A percentile compares a stretch with the other conserved stretches of the same genome.
phyloP scores from a whole-genome alignment of 1,139 yeast genomes.

The Hemisphaericaspora xylanilytica region DNA sequence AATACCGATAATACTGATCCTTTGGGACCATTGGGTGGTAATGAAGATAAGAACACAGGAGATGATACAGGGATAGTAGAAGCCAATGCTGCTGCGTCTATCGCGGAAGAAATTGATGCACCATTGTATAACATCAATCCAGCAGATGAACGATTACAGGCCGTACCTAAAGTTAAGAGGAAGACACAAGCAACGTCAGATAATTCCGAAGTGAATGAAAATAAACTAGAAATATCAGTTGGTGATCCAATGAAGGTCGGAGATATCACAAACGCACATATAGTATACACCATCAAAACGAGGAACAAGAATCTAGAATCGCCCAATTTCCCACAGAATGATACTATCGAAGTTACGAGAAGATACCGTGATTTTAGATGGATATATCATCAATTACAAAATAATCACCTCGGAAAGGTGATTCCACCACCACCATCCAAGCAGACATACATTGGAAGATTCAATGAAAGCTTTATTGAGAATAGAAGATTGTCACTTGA shows the following conservation, averaged over 20 bases:
- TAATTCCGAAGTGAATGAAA: conserved; percentile 7
- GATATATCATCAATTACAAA: conserved; percentile 85
- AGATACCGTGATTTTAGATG: conserved; percentile 82
- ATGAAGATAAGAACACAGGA: conserved; percentile 12
- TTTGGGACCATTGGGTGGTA: conserved; percentile 44
- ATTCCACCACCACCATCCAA: conserved; percentile 98
- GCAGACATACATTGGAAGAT: conserved; percentile 81
- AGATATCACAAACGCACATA: conserved; percentile 84
- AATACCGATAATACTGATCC: conserved; percentile 19
- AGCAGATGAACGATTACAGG: conserved; percentile 1
- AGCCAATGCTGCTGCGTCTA: conserved; percentile 20
- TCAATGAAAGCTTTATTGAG: conserved; percentile 85
- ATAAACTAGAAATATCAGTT: conserved; percentile 62
- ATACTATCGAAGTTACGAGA: conserved; percentile 57
- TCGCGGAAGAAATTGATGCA: conserved; percentile 43
- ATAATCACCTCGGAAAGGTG: conserved; percentile 83
- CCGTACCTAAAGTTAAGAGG: conserved; percentile 7
- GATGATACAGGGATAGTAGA: conserved; percentile 6
- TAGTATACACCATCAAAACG: conserved; percentile 78
- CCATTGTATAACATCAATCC: conserved; percentile 46
- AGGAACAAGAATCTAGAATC: conserved; percentile 34
- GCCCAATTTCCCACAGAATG: conserved; percentile 25
- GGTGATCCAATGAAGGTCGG: conserved; percentile 94
- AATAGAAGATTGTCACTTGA: conserved; percentile 84
- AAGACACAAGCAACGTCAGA: conserved; percentile 4